Conservation (phyloP, 805 yeast genomes). For the Candida lessepsii region DNA sequence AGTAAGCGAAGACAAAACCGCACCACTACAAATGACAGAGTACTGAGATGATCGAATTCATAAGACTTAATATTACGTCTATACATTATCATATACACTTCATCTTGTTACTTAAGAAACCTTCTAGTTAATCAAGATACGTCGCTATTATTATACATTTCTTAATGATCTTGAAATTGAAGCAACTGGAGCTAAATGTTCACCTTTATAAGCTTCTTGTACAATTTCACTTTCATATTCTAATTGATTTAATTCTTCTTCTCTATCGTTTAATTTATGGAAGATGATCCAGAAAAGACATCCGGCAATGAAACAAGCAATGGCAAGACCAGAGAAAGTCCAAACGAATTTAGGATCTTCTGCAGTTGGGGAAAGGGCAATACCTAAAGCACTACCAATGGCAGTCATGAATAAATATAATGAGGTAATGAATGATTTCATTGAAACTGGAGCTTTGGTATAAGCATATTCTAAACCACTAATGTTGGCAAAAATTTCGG, state of each 20-base stretch:
- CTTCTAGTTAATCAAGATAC: no score
- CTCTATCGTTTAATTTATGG: constrained; percentile 52
- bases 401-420: constrained; percentile 70
- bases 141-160: constrained; percentile 16
- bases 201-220: constrained; percentile 5
- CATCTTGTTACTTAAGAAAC: no score
- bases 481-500: constrained; percentile 77
- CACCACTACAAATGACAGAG: not conserved
- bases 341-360: constrained; percentile 68
- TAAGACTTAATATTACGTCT: no score
- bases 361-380: constrained; percentile 66
- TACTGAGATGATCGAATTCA: not conserved
- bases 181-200: constrained; percentile 20
- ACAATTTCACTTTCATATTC: constrained; percentile 31
- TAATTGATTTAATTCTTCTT: constrained; percentile 56
- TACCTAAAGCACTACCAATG: constrained; percentile 74
- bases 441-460: constrained; percentile 72
- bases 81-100: constrained; percentile 4
- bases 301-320: constrained; percentile 60
- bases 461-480: constrained; percentile 85
- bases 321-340: constrained; percentile 64
- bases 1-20: no score
- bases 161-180: constrained; percentile 20
- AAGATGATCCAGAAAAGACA: constrained; percentile 59
- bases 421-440: constrained; percentile 66